These are phyloP conservation scores for Pelargonium australe DNA, from an alignment of 441 rosid species.

Conservation along the genomic window DNA sequence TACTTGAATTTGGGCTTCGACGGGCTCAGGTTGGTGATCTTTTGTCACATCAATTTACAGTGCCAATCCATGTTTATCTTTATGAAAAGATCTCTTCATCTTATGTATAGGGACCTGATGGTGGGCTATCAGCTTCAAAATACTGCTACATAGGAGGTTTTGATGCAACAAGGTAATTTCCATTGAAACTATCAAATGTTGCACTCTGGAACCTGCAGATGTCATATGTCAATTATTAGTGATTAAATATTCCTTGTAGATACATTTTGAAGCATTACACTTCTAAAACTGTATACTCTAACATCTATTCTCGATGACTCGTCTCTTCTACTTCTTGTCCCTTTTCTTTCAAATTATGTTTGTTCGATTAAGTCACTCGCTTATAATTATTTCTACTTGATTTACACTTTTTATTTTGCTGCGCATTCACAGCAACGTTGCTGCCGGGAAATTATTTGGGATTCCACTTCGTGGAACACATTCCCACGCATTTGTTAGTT, in stretches of 20 bases:
- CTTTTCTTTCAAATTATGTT: neutral
- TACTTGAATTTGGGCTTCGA: conserved; percentile 87
- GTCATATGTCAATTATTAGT: neutral
- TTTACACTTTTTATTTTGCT: conserved; percentile 1
- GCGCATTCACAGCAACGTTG: conserved; percentile 62
- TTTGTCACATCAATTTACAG: conserved; percentile 7
- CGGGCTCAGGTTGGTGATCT: conserved; percentile 73
- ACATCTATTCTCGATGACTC: neutral
- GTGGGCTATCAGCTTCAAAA: conserved; percentile 83
- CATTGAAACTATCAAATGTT: conserved; percentile 6
- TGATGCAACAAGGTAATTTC: conserved; percentile 83
- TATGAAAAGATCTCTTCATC: conserved; percentile 16
- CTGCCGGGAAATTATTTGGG: conserved; percentile 79
- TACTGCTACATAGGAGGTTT: conserved; percentile 96
- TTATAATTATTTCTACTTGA: neutral
- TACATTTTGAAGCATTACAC: neutral
- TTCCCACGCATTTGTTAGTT: conserved; percentile 95
- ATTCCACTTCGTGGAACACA: conserved; percentile 94
- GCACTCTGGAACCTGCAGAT: neutral
- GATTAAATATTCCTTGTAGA: neutral
- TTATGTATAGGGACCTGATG: conserved; percentile 84
- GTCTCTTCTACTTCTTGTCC: neutral
- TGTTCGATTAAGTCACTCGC: neutral
- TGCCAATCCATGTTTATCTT: conserved; percentile 14
- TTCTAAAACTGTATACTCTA: neutral